Conservation (phyloP, 2,329 filamentous ascomycete genomes). For the Hymenoscyphus infarciens region DNA sequence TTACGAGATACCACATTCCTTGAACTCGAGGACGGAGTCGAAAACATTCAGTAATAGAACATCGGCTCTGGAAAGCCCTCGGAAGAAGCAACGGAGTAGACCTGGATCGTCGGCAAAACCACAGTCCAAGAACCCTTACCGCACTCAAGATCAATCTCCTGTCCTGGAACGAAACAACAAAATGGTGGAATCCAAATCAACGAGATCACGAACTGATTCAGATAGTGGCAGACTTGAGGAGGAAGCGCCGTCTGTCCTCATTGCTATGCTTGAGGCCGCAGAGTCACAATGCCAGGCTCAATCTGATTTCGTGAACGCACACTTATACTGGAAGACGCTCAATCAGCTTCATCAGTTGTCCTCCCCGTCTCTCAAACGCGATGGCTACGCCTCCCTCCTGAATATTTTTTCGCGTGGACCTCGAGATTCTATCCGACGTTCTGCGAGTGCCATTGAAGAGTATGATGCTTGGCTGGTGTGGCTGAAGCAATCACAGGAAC, state of each 20-base stretch:
- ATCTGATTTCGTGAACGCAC: conserved; percentile 78
- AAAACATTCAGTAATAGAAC: conserved; percentile 70
- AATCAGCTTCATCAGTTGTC: conserved; percentile 65
- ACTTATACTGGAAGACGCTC: conserved; percentile 80
- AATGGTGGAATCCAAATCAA: conserved; percentile 18
- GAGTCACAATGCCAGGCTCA: conserved; percentile 73
- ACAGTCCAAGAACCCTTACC: conserved; percentile 52
- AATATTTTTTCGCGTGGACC: conserved; percentile 72
- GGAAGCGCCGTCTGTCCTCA: conserved; percentile 50
- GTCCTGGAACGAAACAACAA: conserved; percentile 17
- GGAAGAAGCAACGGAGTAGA: conserved; percentile 58
- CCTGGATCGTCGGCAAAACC: conserved; percentile 47
- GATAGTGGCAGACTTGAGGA: conserved; percentile 38
- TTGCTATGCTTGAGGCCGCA: conserved; percentile 73
- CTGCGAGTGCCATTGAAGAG: conserved; percentile 69
- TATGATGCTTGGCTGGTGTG: conserved; percentile 80
- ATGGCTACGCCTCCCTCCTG: conserved; percentile 68
- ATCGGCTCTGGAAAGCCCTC: conserved; percentile 43
- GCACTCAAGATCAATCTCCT: conserved; percentile 30
- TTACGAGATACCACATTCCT: conserved; percentile 70
- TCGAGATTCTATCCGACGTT: conserved; percentile 64
- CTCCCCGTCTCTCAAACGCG: conserved; percentile 57
- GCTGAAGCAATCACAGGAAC: conserved; percentile 77
- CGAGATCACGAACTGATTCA: conserved; percentile 23
- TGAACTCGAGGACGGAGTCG: conserved; percentile 55